Conservation (phyloP, 2,329 filamentous ascomycete genomes). For the Fragosphaeria purpurea region DNA sequence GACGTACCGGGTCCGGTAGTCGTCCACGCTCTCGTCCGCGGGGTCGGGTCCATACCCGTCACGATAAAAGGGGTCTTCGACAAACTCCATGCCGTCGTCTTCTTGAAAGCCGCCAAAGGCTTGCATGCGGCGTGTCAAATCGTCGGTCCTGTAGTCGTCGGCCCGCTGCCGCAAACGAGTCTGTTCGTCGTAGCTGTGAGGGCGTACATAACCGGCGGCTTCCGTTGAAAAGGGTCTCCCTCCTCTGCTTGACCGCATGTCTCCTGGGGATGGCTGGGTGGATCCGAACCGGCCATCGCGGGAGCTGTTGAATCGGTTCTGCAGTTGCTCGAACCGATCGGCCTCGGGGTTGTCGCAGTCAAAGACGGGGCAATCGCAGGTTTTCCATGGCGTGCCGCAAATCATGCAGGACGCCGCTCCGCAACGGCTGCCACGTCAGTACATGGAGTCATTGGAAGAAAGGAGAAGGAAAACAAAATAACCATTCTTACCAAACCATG, state of each 20-base stretch:
- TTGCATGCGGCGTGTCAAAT: conserved; percentile 27
- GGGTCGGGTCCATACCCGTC: not conserved
- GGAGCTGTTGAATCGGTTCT: conserved; percentile 27
- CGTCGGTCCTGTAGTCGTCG: conserved; percentile 17
- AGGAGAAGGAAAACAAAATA: not conserved
- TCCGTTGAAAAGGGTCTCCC: conserved; percentile 8
- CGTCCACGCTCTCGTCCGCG: conserved; percentile 8
- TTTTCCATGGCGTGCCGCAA: conserved; percentile 74
- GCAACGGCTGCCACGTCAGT: conserved; percentile 46
- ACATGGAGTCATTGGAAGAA: not conserved
- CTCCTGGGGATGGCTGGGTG: conserved; percentile 21
- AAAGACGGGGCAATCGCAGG: conserved; percentile 74
- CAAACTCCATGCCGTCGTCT: conserved; percentile 24
- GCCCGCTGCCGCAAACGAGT: conserved; percentile 31
- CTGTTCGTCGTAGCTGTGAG: conserved; percentile 37
- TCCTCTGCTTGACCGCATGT: conserved; percentile 16
- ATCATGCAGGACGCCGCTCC: conserved; percentile 80
- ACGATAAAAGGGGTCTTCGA: not conserved
- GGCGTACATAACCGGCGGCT: conserved; percentile 16
- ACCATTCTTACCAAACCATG: conserved; percentile 63
- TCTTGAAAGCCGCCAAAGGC: conserved; percentile 25
- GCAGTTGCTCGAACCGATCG: conserved; percentile 41
- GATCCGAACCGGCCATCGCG: conserved; percentile 23
- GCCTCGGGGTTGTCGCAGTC: conserved; percentile 47
- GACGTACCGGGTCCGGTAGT: conserved; percentile 24